Evolutionary conservation across 805 yeast species (phyloP).

Genomic region (Saturnispora quitensis): DNA sequence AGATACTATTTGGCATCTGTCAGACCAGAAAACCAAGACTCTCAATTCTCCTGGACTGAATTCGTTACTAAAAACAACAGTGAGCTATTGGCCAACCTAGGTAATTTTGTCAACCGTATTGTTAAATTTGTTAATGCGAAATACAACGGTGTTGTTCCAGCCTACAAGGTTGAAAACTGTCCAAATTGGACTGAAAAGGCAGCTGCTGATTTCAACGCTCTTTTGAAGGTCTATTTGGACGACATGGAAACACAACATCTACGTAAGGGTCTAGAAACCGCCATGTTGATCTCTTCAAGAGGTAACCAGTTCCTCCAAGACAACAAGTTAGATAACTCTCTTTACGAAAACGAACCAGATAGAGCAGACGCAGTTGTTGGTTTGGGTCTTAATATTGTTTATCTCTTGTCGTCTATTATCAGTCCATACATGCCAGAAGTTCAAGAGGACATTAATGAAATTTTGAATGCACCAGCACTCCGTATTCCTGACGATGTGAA

Average conservation of each 20-base stretch:
- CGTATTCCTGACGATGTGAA: constrained; percentile 70
- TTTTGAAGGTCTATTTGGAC: constrained; percentile 52
- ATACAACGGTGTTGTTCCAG: constrained; percentile 84
- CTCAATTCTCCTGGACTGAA: constrained; percentile 96
- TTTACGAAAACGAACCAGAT: constrained; percentile 66
- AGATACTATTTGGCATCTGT: constrained; percentile 88
- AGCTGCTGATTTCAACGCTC: constrained; percentile 46
- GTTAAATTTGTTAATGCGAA: constrained; percentile 85
- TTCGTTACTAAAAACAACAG: constrained; percentile 89
- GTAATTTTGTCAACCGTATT: constrained; percentile 92
- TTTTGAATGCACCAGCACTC: constrained; percentile 75
- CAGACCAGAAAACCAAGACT: constrained; percentile 92
- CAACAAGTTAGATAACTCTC: constrained; percentile 83
- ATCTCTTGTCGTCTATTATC: constrained; percentile 72
- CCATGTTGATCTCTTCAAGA: constrained; percentile 84
- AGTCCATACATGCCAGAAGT: constrained; percentile 90
- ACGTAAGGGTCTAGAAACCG: constrained; percentile 83
- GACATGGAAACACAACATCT: constrained; percentile 73
- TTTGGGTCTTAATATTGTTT: constrained; percentile 81
- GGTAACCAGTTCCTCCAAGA: constrained; percentile 96
- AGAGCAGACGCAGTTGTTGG: constrained; percentile 88
- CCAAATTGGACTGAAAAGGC: constrained; percentile 39
- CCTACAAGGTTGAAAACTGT: constrained; percentile 40
- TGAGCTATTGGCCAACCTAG: constrained; percentile 90
- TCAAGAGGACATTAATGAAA: constrained; percentile 56